Evolutionary conservation across 2,329 filamentous ascomycete genomes (phyloP).

Genomic region (Aspergillus ibericus): DNA sequence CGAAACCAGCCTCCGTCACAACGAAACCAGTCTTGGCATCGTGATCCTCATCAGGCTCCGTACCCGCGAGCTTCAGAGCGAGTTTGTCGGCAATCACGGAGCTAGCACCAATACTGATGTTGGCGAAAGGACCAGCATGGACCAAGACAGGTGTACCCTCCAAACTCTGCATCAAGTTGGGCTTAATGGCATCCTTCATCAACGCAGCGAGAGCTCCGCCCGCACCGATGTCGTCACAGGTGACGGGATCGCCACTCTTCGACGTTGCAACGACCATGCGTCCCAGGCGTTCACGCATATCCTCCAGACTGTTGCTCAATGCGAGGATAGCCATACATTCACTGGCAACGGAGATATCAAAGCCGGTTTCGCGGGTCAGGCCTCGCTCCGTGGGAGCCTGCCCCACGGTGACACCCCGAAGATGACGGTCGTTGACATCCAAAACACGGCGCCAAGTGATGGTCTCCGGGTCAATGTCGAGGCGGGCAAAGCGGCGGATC

Average conservation of each 20-base stretch:
- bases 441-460: constrained; percentile 97
- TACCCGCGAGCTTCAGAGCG: constrained; percentile 92
- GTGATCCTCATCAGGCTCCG: constrained; percentile 85
- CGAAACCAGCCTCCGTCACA: constrained; percentile 95
- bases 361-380: constrained; percentile 82
- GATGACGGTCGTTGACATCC: constrained; percentile 94
- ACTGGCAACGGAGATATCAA: constrained; percentile 96
- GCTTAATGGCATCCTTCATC: constrained; percentile 98
- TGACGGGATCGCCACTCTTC: constrained; percentile 81
- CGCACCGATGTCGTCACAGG: constrained; percentile 91
- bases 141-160: constrained; percentile 98
- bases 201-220: constrained; percentile 89
- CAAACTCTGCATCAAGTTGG: constrained; percentile 96
- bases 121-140: constrained; percentile 95
- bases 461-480: constrained; percentile 94
- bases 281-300: constrained; percentile 90
- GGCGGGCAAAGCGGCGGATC: constrained; percentile 79
- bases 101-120: constrained; percentile 96
- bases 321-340: constrained; percentile 99
- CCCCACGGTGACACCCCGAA: constrained; percentile 85
- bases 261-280: constrained; percentile 95
- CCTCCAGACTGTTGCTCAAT: constrained; percentile 79
- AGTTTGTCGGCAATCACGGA: constrained; percentile 94
- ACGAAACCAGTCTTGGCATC: constrained; percentile 84
- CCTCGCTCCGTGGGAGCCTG: constrained; percentile 89